Evolutionary conservation across 805 yeast genomes (phyloP).

Genomic region (Candida tallmaniae): DNA sequence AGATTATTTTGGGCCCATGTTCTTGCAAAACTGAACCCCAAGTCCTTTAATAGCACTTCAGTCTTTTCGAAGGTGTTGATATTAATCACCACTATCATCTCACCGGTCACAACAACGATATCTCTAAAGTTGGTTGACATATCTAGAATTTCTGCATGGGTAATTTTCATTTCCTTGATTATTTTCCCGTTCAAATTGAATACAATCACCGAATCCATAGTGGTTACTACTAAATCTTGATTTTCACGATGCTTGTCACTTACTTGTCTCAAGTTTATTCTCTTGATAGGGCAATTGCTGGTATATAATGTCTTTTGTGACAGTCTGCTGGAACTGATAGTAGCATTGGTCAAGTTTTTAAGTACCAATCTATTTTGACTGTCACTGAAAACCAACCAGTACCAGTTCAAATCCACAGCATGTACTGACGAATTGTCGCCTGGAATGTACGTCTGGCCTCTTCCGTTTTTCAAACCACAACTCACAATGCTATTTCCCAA

Average conservation of each 20-base stretch:
- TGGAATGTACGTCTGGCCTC: slow-evolving; percentile 35
- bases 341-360: slow-evolving; percentile 30
- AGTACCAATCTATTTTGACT: slow-evolving; percentile 24
- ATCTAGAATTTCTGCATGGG: slow-evolving; percentile 5
- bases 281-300: slow-evolving; percentile 9
- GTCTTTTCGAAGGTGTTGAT: not conserved
- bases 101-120: not conserved
- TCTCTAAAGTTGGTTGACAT: slow-evolving; percentile 1
- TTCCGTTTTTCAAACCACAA: slow-evolving; percentile 31
- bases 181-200: slow-evolving; percentile 18
- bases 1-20: no score
- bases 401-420: slow-evolving; percentile 24
- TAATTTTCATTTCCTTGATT: not conserved
- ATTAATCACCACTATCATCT: slow-evolving; percentile 16
- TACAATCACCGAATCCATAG: slow-evolving; percentile 18
- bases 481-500: slow-evolving; percentile 25
- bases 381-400: slow-evolving; percentile 26
- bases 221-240: slow-evolving; percentile 23
- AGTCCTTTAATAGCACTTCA: slow-evolving; percentile 1
- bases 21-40: no score
- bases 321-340: slow-evolving; percentile 21
- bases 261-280: slow-evolving; percentile 16
- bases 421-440: slow-evolving; percentile 16
- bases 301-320: slow-evolving; percentile 16
- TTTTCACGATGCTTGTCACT: slow-evolving; percentile 21